Evolutionary conservation across 352 stramenopile species (phyloP), one percentile per base, ranked within the genome.

Genomic region (Vaucheria bursata): DNA sequence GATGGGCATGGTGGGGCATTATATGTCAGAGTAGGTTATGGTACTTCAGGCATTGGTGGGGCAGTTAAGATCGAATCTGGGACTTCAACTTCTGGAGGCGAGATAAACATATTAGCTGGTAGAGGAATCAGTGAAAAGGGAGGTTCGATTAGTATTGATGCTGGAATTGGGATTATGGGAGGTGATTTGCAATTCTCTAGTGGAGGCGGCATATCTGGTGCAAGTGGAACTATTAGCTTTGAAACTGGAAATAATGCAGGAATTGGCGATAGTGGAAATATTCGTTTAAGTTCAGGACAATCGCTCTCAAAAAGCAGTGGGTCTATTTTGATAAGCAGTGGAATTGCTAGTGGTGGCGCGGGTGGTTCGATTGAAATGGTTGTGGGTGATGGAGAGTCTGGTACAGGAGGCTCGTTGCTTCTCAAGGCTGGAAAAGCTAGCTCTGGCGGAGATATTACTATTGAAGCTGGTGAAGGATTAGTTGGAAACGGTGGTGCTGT

Each of bases 181-280:
- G n/a, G n/a, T n/a, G n/a, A n/a, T n/a, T n/a, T n/a, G n/a, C n/a
- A n/a, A n/a, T n/a, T n/a, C n/a, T n/a, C n/a, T n/a, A n/a, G n/a
- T n/a, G n/a, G n/a, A n/a, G n/a, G n/a, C n/a, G n/a, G n/a, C 1
- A 34, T 34, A 5, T 31, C 39, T 49, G 77, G 72, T 49, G 37
- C 77, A n/a, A 82, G 78, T 52, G 78, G 78, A 2, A 25, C 53
- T n/a, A 31, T 83, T 45, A 32, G 73, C 33, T 80, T 83, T 38
- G 80, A 75, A 31, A 79, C 77, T 45, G 73, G 73, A 35, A n/a
- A n/a, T n/a, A 70, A 73, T 7, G 70, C 73, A 0, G 74, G 67
- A 31, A 6, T 31, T 12, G 79, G 79, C 4, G 82, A 79, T 33
- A 84, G 75, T 52, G 79, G 79, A 8, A 53, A 66, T n/a, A 25